Conservation (phyloP, 2,329 filamentous ascomycete genomes). For the Aspergillus sclerotialis region DNA sequence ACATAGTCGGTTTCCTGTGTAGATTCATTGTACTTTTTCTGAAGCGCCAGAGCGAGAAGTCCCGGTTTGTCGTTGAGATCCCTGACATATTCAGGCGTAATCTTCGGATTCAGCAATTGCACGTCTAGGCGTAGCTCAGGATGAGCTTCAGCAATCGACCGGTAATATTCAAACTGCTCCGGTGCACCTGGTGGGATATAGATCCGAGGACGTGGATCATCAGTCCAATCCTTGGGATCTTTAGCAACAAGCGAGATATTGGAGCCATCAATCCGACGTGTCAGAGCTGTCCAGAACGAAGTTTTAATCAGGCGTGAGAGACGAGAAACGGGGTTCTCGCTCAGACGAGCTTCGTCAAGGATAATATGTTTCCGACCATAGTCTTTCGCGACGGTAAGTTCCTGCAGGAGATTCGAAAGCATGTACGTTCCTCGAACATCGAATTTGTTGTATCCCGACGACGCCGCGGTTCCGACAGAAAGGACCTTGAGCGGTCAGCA, state of each 20-base stretch:
- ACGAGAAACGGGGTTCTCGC: constrained; percentile 89
- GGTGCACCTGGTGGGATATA: constrained; percentile 81
- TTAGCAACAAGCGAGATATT: constrained; percentile 70
- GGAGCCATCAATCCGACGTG: constrained; percentile 79
- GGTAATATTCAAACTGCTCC: constrained; percentile 86
- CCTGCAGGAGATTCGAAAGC: constrained; percentile 92
- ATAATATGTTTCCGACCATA: constrained; percentile 85
- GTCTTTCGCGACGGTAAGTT: constrained; percentile 85
- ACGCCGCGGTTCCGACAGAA: constrained; percentile 74
- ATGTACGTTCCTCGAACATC: constrained; percentile 95
- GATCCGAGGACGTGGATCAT: constrained; percentile 79
- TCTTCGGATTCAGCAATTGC: constrained; percentile 61
- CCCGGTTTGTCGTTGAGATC: constrained; percentile 84
- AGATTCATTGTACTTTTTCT: constrained; percentile 60
- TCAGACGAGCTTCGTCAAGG: constrained; percentile 81
- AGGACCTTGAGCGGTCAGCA: constrained; percentile 56
- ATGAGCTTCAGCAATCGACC: constrained; percentile 64
- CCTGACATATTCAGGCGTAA: constrained; percentile 73
- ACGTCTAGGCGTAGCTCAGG: constrained; percentile 88
- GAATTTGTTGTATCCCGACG: constrained; percentile 77
- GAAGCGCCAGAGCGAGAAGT: constrained; percentile 82
- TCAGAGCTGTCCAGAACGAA: constrained; percentile 89
- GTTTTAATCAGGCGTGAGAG: constrained; percentile 79
- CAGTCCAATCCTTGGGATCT: constrained; percentile 94
- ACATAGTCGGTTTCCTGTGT: constrained; percentile 65